Evolutionary conservation across 805 yeast species (phyloP).

Genomic region (Kuraishia borneana): DNA sequence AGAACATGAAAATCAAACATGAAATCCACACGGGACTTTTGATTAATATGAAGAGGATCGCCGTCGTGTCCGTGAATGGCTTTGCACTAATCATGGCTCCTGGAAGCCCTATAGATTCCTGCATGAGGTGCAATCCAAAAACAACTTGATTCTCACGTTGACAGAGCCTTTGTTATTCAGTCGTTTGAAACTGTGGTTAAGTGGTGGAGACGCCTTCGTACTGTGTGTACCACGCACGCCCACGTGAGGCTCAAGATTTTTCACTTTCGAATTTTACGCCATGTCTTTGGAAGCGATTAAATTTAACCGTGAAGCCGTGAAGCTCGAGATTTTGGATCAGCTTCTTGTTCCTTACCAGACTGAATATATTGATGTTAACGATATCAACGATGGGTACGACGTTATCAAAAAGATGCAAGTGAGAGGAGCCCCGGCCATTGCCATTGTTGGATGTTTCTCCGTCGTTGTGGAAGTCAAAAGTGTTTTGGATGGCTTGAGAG

Average conservation of each 20-base stretch:
- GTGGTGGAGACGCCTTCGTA: no score
- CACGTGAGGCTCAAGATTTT: no score
- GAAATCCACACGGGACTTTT: conserved; percentile 15
- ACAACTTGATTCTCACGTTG: no score
- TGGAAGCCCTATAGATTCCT: no score
- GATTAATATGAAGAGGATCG: conserved; percentile 17
- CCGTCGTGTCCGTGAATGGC: conserved; percentile 19
- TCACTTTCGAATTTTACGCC: no score
- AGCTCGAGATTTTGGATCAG: conserved; percentile 68
- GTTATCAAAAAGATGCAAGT: conserved; percentile 92
- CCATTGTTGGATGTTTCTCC: conserved; percentile 84
- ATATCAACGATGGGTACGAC: conserved; percentile 65
- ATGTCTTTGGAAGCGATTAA: conserved; percentile 54
- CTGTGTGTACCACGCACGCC: no score
- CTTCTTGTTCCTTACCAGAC: conserved; percentile 72
- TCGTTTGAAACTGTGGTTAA: no score
- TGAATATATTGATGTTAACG: conserved; percentile 46
- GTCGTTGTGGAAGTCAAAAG: conserved; percentile 57
- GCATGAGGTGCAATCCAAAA: no score
- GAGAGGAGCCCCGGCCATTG: conserved; percentile 97
- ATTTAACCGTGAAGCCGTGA: conserved; percentile 34
- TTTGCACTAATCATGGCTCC: conserved; percentile 15
- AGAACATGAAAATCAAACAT: conserved; percentile 4
- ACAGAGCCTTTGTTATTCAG: no score
- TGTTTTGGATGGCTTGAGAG: conserved; percentile 12